These are phyloP conservation scores for Lasiosphaeria miniovina DNA, from an alignment of 495 filamentous ascomycete species.

Conservation along the genomic window DNA sequence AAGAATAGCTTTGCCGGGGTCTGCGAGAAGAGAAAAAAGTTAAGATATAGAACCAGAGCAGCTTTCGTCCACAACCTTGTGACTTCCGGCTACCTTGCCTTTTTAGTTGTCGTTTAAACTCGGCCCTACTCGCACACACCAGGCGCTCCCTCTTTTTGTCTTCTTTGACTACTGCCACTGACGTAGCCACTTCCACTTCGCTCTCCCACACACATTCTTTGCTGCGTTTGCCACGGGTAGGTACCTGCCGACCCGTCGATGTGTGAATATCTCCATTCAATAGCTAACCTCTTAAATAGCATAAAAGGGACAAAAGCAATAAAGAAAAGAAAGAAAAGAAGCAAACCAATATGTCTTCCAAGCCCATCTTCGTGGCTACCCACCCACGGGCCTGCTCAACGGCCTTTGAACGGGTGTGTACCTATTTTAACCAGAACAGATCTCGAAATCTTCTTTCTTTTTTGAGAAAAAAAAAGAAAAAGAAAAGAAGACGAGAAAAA, in stretches of 20 bases:
- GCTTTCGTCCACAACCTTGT: too few species aligned
- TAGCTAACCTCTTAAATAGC: neutral
- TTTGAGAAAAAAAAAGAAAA: neutral
- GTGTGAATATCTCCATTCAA: neutral
- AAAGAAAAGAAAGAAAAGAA: neutral
- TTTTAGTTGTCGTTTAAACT: too few species aligned
- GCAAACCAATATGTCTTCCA: slow-evolving; percentile 58
- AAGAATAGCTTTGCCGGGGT: too few species aligned
- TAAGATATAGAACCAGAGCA: too few species aligned
- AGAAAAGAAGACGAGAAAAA: neutral
- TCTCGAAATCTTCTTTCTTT: neutral
- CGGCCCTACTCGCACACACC: too few species aligned
- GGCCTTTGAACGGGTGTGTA: slow-evolving; percentile 84
- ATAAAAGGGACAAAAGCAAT: neutral
- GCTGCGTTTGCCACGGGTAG: neutral
- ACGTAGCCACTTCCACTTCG: too few species aligned
- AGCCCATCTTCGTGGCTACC: slow-evolving; percentile 87
- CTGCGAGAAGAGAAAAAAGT: too few species aligned
- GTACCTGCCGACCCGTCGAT: neutral
- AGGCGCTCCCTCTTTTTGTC: too few species aligned
- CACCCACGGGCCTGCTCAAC: slow-evolving; percentile 94
- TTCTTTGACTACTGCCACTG: too few species aligned
- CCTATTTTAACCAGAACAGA: neutral
- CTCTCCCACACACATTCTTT: too few species aligned
- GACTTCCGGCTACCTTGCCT: too few species aligned